Evolutionary conservation across 1,284 basidiomycete species (phyloP), one percentile per base, ranked within the genome.

Genomic region (Ganoderma lingzhi): DNA sequence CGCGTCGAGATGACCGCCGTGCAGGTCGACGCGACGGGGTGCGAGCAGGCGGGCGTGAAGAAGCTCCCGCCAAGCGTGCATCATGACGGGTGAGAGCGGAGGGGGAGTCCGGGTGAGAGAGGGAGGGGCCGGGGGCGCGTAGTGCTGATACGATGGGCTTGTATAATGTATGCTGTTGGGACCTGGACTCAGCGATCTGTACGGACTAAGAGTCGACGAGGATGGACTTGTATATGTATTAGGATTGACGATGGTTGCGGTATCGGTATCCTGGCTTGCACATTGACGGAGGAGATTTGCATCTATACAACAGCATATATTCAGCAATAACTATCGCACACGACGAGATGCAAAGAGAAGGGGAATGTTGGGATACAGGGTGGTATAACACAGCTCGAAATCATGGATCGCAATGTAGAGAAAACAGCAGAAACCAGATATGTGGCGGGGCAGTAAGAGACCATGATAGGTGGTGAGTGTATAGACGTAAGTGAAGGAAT

Each of bases 1-100:
- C 59, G 73, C 28, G 68, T 75, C 28, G 69, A 69, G 58, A 73
- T 70, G 45, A 71, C 68, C 15, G 74, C 73, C 42, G 64, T 48
- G 23, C 71, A 71, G 70, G 67, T 73, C 30, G 71, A 69, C 45
- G 67, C 58, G 28, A 61, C 63, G 37, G 62, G 28, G 6, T 71
- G 72, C 63, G 69, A 67, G 51, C 28, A 62, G 63, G 63, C 23
- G 48, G 48, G 51, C 3, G 10, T 2, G n/a, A 56, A 73, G 72
- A 19, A 39, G 58, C 39, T 60, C 19, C 58, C 58, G 35, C 58
- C 58, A 19, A 60, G 58, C 58, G 58, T 37, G 58, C 58, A 60
- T 23, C 30, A 35, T 30, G 35, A 35, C n/a, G 32, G 8, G 39
- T 23, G 58, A 28, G 39, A n/a, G 39, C 19, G 58, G 39, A 23